Evolutionary conservation across 108 stramenopile genomes (phyloP).

Genomic region (Epipyxis sp.): DNA sequence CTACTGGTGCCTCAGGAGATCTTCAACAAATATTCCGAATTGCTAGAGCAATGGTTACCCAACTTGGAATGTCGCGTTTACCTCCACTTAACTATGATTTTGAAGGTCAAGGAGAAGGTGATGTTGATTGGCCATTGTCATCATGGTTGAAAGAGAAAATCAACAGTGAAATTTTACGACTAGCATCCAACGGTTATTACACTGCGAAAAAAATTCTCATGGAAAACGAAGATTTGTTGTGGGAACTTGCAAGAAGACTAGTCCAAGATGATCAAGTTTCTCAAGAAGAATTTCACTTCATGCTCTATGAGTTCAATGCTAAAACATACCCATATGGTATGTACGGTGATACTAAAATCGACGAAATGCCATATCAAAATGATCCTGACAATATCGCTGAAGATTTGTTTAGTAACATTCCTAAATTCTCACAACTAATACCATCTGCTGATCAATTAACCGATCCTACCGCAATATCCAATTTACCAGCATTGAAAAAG

Average conservation of each 20-base stretch:
- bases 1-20: constrained; percentile 94
- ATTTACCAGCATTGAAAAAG: neutral
- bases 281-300: neutral
- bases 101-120: neutral
- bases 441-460: neutral
- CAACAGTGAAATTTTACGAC: neutral
- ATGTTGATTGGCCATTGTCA: neutral
- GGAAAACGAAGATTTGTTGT: constrained; percentile 20
- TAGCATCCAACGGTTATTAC: constrained; percentile 22
- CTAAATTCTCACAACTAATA: neutral
- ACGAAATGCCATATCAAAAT: neutral
- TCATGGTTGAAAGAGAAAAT: neutral
- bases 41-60: constrained; percentile 50
- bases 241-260: neutral
- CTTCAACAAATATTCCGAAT: constrained; percentile 84
- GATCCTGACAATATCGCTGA: neutral
- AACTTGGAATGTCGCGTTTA: neutral
- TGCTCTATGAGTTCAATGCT: neutral
- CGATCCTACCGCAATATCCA: neutral
- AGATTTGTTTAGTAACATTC: neutral
- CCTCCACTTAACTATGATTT: neutral
- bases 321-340: neutral
- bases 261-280: neutral
- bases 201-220: neutral
- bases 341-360: neutral